Evolutionary conservation across 805 yeast species (phyloP), one percentile per base, ranked within the genome.

Genomic region (Vanderwaltozyma verrucispora): DNA sequence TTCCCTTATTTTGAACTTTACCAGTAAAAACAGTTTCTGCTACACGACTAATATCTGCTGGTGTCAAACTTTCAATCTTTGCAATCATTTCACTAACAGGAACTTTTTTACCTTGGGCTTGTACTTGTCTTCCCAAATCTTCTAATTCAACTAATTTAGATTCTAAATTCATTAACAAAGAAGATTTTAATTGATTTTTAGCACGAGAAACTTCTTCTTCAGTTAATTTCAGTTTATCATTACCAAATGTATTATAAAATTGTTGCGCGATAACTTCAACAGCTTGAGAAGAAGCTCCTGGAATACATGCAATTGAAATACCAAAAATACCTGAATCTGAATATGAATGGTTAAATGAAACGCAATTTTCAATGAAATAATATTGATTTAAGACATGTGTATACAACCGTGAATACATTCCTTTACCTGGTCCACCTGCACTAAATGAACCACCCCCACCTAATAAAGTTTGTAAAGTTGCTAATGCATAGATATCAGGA

Each of bases 341-440:
- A 64, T 85, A 89, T 17, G 94, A 77, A 60, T 87, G 95, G 59
- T 87, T 86, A 64, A 88, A 87, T 7, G 94, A 74, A 50, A 77
- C 68, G 58, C 95, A 86, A 51, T 82, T 80, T 54, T 92, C 98
- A 36, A 92, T 77, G 56, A 81, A 88, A 28, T 94, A 94, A 56
- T 82, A 84, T 56, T 81, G 92, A 62, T 89, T 89, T 55, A 92
- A 68, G 2, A 92, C 95, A 49, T 87, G 76, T 0, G 95, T 85
- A 65, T 87, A 92, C 18, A 94, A 73, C 41, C 97, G 72, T 4
- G 96, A 85, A 58, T 87, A 92, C 97, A 92, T 88, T 4, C 98
- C 98, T 61, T 92, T 92, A 37, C 98, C 98, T 14, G 98, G 98
- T 0, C 98, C 98, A 47, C 98, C 98, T 9, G 98, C 97, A 15